Evolutionary conservation across 2,329 filamentous ascomycete species (phyloP).

Genomic region (Exophiala bonariae): DNA sequence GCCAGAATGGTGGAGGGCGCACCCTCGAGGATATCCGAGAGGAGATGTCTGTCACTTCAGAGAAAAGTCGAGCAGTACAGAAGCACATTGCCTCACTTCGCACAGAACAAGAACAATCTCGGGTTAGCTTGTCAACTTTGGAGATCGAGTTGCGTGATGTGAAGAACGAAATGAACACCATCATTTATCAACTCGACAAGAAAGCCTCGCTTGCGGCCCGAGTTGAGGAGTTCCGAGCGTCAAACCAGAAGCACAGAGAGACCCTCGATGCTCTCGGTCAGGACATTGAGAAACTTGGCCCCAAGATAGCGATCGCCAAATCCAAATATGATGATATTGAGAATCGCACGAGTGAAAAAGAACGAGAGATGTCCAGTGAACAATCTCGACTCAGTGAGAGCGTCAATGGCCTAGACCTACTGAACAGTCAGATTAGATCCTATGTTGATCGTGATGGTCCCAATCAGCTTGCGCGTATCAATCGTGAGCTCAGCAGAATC

Average conservation of each 20-base stretch:
- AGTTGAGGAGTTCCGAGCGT: slow-evolving; percentile 70
- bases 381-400: slow-evolving; percentile 72
- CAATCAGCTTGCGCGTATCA: slow-evolving; percentile 67
- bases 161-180: slow-evolving; percentile 68
- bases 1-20: slow-evolving; percentile 63
- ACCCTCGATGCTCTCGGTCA: slow-evolving; percentile 68
- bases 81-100: slow-evolving; percentile 65
- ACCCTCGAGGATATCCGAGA: slow-evolving; percentile 83
- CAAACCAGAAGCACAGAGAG: slow-evolving; percentile 68
- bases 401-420: slow-evolving; percentile 72
- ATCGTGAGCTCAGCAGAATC: slow-evolving; percentile 67
- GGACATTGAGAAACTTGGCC: slow-evolving; percentile 72
- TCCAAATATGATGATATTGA: slow-evolving; percentile 75
- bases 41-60: slow-evolving; percentile 65
- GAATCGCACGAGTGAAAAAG: slow-evolving; percentile 68
- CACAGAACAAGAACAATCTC: slow-evolving; percentile 69
- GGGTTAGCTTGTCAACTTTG: slow-evolving; percentile 65
- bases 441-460: slow-evolving; percentile 78
- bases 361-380: slow-evolving; percentile 70
- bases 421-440: slow-evolving; percentile 74
- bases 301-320: slow-evolving; percentile 73
- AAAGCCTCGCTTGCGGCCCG: slow-evolving; percentile 70
- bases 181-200: slow-evolving; percentile 75
- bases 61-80: slow-evolving; percentile 67
- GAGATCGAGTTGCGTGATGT: slow-evolving; percentile 78